Evolutionary conservation across 225 moss, liverwort and hornwort species (phyloP).

Genomic region (Neckera pumila): DNA sequence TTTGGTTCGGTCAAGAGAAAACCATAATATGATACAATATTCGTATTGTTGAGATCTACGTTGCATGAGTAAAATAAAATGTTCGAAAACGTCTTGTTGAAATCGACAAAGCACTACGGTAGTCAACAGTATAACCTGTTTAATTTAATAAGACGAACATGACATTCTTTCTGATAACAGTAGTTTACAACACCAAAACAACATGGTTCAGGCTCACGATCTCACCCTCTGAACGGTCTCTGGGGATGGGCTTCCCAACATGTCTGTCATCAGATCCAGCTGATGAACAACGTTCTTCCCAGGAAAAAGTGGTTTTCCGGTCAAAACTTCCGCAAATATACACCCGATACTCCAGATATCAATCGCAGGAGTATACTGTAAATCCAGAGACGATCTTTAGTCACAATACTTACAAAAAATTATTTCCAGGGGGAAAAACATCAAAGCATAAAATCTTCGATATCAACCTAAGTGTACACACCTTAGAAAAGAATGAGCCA

Average conservation of each 20-base stretch:
- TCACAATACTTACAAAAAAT: neutral
- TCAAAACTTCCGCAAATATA: slow-evolving; percentile 98
- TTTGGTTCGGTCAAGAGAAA: neutral
- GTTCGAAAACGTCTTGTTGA: neutral
- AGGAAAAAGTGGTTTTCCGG: slow-evolving; percentile 96
- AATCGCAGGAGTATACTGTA: slow-evolving; percentile 97
- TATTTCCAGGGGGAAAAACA: neutral
- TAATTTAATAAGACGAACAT: neutral
- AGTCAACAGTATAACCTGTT: neutral
- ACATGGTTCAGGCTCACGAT: neutral
- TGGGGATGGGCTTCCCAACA: slow-evolving; percentile 93
- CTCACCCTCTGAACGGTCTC: slow-evolving; percentile 93
- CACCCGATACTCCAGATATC: slow-evolving; percentile 99
- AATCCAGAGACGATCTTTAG: neutral
- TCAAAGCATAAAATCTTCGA: neutral
- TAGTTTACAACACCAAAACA: neutral
- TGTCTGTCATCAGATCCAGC: slow-evolving; percentile 98
- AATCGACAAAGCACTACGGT: neutral
- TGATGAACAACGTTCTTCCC: slow-evolving; percentile 99
- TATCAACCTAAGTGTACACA: neutral
- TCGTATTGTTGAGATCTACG: neutral
- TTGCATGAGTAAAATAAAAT: neutral
- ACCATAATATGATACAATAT: neutral
- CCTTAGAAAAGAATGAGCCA: slow-evolving; percentile 99
- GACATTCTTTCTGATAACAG: neutral